Evolutionary conservation across 2,329 filamentous ascomycete species (phyloP).

Genomic region (Leptographium wingfieldii): DNA sequence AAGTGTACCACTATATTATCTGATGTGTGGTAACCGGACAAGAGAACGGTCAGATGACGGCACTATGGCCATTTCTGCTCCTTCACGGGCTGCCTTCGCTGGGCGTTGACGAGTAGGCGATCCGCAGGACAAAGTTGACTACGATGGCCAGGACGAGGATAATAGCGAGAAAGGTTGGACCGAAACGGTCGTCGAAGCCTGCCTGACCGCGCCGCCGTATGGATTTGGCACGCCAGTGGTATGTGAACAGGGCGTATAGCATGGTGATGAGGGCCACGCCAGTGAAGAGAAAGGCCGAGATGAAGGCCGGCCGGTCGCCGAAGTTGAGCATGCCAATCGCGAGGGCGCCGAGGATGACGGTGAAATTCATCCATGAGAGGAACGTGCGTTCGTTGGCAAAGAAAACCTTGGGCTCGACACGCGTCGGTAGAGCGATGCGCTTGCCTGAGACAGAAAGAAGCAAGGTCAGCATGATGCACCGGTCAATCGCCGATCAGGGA

Average conservation of each 20-base stretch:
- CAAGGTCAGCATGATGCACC: slow-evolving; percentile 3
- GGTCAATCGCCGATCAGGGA: slow-evolving; percentile 1
- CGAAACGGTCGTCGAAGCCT: slow-evolving; percentile 92
- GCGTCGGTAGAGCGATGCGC: slow-evolving; percentile 92
- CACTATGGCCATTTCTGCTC: too few species aligned
- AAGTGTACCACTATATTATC: too few species aligned
- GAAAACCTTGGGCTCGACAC: slow-evolving; percentile 99
- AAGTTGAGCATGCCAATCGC: slow-evolving; percentile 98
- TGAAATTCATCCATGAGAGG: slow-evolving; percentile 99
- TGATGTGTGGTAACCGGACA: not conserved
- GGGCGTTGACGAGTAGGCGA: slow-evolving; percentile 29
- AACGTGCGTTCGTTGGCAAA: slow-evolving; percentile 99
- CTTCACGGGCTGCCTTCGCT: slow-evolving; percentile 4
- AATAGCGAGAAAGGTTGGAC: slow-evolving; percentile 79
- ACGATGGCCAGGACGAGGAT: slow-evolving; percentile 80
- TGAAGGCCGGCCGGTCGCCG: slow-evolving; percentile 85
- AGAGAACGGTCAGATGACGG: not conserved
- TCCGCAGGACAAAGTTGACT: slow-evolving; percentile 85
- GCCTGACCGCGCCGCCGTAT: slow-evolving; percentile 85
- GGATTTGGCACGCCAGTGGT: slow-evolving; percentile 92
- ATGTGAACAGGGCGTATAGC: slow-evolving; percentile 88
- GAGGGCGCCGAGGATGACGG: slow-evolving; percentile 91
- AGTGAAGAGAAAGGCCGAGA: slow-evolving; percentile 88
- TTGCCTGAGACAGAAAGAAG: slow-evolving; percentile 53
- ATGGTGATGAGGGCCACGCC: slow-evolving; percentile 88